phyloP scores from a whole-genome alignment of 2,329 filamentous ascomycete species.

The Aspergillaceae sp. region DNA sequence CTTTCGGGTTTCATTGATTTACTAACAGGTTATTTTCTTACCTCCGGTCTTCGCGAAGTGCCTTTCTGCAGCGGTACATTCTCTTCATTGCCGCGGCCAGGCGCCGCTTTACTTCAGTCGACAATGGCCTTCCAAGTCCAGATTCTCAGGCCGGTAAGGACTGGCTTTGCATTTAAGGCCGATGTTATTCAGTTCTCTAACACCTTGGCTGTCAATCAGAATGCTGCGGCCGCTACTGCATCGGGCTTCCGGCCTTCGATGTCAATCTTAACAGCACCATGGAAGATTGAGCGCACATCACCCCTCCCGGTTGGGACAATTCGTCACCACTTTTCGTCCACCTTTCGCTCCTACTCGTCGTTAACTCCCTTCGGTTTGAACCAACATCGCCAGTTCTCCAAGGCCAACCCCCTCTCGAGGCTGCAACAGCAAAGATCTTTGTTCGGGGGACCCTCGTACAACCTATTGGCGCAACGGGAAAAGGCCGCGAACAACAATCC shows the following conservation, averaged over 20 bases:
- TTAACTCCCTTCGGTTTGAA: slow-evolving; percentile 20
- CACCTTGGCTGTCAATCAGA: slow-evolving; percentile 27
- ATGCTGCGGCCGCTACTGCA: slow-evolving; percentile 31
- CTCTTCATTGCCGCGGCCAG: slow-evolving; percentile 23
- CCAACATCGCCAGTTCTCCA: slow-evolving; percentile 15
- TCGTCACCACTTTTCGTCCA: slow-evolving; percentile 5
- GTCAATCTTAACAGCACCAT: slow-evolving; percentile 15
- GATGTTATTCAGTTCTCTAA: neutral
- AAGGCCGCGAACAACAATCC: slow-evolving; percentile 90
- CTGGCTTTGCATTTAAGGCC: neutral
- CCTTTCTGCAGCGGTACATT: slow-evolving; percentile 10
- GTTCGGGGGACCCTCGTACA: slow-evolving; percentile 38
- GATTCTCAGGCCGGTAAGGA: slow-evolving; percentile 39
- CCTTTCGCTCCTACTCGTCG: slow-evolving; percentile 27
- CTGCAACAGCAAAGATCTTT: slow-evolving; percentile 27
- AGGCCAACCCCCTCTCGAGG: slow-evolving; percentile 16
- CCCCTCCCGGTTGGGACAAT: slow-evolving; percentile 12
- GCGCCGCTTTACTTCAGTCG: slow-evolving; percentile 27
- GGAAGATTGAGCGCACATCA: slow-evolving; percentile 8
- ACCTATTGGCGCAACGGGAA: slow-evolving; percentile 73
- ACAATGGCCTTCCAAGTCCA: slow-evolving; percentile 47
- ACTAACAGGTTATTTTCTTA: neutral
- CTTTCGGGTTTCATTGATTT: neutral
- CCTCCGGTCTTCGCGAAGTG: neutral
- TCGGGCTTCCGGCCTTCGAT: slow-evolving; percentile 39